phyloP scores from a whole-genome alignment of 1,284 basidiomycete genomes.

The Ceratobasidium sp. region DNA sequence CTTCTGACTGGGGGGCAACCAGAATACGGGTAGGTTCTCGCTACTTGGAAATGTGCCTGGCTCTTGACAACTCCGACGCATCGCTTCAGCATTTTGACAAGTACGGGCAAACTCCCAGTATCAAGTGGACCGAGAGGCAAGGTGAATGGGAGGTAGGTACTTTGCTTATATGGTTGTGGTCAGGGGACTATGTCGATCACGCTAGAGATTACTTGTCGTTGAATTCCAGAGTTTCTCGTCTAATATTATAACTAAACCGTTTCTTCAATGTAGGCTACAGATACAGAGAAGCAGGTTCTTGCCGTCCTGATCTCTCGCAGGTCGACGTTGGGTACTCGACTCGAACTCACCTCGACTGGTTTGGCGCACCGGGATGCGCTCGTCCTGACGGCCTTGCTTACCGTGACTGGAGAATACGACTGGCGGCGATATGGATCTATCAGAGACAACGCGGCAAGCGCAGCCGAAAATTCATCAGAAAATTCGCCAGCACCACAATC shows the following conservation, averaged over 20 bases:
- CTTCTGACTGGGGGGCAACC: not conserved
- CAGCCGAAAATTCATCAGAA: not conserved
- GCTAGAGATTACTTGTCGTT: not conserved
- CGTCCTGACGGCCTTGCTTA: slow-evolving; percentile 3
- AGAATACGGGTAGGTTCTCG: not conserved
- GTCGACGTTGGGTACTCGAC: slow-evolving; percentile 7
- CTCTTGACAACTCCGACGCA: not conserved
- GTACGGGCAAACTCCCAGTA: slow-evolving; percentile 12
- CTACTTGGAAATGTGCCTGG: not conserved
- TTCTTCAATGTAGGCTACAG: slow-evolving; percentile 2
- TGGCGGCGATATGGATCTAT: slow-evolving; percentile 11
- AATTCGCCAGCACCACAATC: not conserved
- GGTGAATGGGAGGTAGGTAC: slow-evolving; percentile 29
- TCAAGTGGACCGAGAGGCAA: slow-evolving; percentile 14
- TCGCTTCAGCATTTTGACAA: slow-evolving; percentile 1
- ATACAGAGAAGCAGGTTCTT: slow-evolving; percentile 5
- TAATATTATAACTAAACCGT: not conserved
- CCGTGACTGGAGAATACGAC: slow-evolving; percentile 19
- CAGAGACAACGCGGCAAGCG: not conserved
- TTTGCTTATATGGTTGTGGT: not conserved
- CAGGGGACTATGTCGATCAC: too few species aligned
- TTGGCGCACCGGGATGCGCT: not conserved
- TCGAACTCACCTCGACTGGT: slow-evolving; percentile 3
- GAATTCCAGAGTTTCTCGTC: not conserved
- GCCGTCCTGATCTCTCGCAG: slow-evolving; percentile 1